Evolutionary conservation across 2,329 filamentous ascomycete genomes (phyloP).

Genomic region (Fusarium humuli): DNA sequence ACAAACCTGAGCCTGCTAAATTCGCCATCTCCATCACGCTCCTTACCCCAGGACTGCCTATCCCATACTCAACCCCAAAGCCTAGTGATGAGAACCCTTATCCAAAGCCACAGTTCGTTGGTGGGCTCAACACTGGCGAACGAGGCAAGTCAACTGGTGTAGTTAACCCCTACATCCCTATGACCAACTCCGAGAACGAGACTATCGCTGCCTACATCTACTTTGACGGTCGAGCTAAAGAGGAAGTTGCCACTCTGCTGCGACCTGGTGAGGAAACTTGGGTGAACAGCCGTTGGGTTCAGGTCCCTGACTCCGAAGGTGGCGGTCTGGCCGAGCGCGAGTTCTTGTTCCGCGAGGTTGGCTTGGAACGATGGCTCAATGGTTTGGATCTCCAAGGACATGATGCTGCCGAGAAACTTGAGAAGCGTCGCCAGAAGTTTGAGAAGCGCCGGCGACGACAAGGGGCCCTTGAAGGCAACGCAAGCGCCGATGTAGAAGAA

Average conservation of each 20-base stretch:
- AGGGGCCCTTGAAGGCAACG: slow-evolving; percentile 59
- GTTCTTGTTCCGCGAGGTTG: slow-evolving; percentile 96
- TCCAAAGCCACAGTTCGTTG: slow-evolving; percentile 85
- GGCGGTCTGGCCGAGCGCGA: slow-evolving; percentile 95
- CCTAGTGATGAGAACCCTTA: slow-evolving; percentile 79
- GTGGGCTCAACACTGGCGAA: slow-evolving; percentile 69
- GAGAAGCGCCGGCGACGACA: slow-evolving; percentile 75
- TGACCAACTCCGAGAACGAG: slow-evolving; percentile 94
- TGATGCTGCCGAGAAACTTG: slow-evolving; percentile 88
- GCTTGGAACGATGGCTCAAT: slow-evolving; percentile 95
- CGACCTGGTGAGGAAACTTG: slow-evolving; percentile 96
- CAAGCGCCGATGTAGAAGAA: slow-evolving; percentile 52
- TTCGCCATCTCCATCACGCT: slow-evolving; percentile 99
- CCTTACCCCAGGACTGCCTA: slow-evolving; percentile 85
- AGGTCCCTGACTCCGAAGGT: slow-evolving; percentile 89
- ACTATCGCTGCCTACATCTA: slow-evolving; percentile 99
- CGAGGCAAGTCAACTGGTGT: slow-evolving; percentile 62
- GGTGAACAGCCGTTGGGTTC: slow-evolving; percentile 99
- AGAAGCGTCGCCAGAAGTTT: slow-evolving; percentile 86
- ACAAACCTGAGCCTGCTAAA: slow-evolving; percentile 90
- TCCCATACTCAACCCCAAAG: slow-evolving; percentile 93
- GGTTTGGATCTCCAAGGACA: slow-evolving; percentile 94
- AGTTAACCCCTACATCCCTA: slow-evolving; percentile 88
- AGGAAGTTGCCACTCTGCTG: slow-evolving; percentile 94
- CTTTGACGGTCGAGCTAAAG: slow-evolving; percentile 94